Evolutionary conservation across 2,329 filamentous ascomycete genomes (phyloP), one percentile per base, ranked within the genome.

Genomic region (Erysiphe pulchra): DNA sequence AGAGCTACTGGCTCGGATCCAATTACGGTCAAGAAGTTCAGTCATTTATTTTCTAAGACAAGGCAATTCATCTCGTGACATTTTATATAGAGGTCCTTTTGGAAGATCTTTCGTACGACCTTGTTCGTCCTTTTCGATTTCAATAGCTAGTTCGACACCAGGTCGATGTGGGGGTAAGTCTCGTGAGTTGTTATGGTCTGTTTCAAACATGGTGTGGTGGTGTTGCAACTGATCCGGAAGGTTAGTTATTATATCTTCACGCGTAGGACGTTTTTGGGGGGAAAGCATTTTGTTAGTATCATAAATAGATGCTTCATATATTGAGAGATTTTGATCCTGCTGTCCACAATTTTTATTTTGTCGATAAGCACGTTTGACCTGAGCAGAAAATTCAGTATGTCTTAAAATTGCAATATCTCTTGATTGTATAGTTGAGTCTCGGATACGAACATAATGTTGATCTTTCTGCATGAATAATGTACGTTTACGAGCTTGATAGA

Each of bases 251-350:
- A 44, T 44, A 18, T 36, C 12, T 34, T 37, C 12, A n/a, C 17
- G 11, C 11, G 6, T 36, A n/a, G 28, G 36, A 20, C 18, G 4
- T 36, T 18, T 36, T 28, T 34, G 18, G 11, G 42, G 42, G 10
- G 28, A 14, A 14, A 34, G 18, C n/a, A 44, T 44, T 34, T 44
- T 44, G 18, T 44, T 44, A 34, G 34, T 44, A 44, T 44, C 14
- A 20, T 44, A 18, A 14, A 44, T 34, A n/a, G 28, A 44, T 9
- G 41, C 41, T 43, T 28, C n/a, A 33, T 32, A 43, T 43, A 33
- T 28, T 14, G n/a, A 43, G 8, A 43, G 8, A 43, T 9, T 32
- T 32, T 43, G 32, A 24, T 24, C 20, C 20, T 24, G 20, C 16
- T 43, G 32, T 12, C 17, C 17, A 12, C 32, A 12, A 11, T 32